Evolutionary conservation across 1,284 basidiomycete species (phyloP).

Genomic region (Pseudozyma hubeiensis): DNA sequence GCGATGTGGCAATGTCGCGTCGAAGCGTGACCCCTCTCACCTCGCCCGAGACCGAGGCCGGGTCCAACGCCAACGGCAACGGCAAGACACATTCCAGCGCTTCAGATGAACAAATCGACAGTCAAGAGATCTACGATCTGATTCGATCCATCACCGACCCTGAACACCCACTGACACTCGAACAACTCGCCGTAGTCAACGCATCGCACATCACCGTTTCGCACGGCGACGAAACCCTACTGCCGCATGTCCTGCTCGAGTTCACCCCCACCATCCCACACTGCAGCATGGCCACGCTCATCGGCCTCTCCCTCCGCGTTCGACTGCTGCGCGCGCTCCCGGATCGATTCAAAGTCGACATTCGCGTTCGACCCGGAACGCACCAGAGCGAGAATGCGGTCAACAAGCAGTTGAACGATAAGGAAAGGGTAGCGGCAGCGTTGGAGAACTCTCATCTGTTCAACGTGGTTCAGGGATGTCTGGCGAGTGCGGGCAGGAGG

Average conservation of each 20-base stretch:
- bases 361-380: slow-evolving; percentile 90
- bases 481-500: slow-evolving; percentile 73
- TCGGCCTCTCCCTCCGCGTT: slow-evolving; percentile 92
- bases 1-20: slow-evolving; percentile 19
- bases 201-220: slow-evolving; percentile 83
- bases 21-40: slow-evolving; percentile 9
- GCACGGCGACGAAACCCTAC: slow-evolving; percentile 46
- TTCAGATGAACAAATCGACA: slow-evolving; percentile 51
- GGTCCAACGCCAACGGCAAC: not conserved
- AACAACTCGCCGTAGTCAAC: slow-evolving; percentile 95
- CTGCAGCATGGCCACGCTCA: slow-evolving; percentile 96
- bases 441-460: slow-evolving; percentile 90
- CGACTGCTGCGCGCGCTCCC: slow-evolving; percentile 90
- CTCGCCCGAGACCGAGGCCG: slow-evolving; percentile 1
- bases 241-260: slow-evolving; percentile 73
- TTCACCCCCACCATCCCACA: slow-evolving; percentile 95
- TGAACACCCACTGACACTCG: slow-evolving; percentile 93
- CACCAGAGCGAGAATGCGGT: slow-evolving; percentile 95
- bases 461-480: slow-evolving; percentile 88
- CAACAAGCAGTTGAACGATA: slow-evolving; percentile 99
- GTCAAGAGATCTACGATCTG: slow-evolving; percentile 73
- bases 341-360: slow-evolving; percentile 92
- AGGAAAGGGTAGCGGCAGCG: slow-evolving; percentile 96
- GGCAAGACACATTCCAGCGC: slow-evolving; percentile 2
- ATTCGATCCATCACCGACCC: slow-evolving; percentile 94